Evolutionary conservation across 202 grass and related monocot genomes (phyloP), one percentile per base, ranked within the genome.

Genomic region (Alloteropsis angusta): DNA sequence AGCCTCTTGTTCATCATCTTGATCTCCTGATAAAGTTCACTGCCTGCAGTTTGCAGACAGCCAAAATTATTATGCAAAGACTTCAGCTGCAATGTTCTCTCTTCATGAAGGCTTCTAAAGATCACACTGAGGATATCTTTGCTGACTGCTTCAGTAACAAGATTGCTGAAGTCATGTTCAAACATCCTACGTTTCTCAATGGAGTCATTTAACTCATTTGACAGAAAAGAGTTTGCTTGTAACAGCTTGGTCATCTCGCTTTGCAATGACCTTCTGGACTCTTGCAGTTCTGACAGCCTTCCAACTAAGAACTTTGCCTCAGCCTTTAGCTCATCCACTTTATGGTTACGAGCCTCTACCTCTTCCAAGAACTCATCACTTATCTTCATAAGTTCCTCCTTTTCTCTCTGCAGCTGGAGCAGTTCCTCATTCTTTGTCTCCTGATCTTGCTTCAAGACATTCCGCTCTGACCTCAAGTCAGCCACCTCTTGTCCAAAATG

Each of bases 401-500:
- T 94, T 49, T 91, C 86, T 77, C 49, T 79, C 66, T 87, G 80
- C 44, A 94, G 74, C 58, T 59, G 56, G 55, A 80, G 60, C 46
- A 93, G 42, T 62, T 88, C 82, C 64, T 91, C 80, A 1, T 52
- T 79, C 75, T 90, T 93, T 42, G 41, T 52, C 39, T 75, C 60
- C 52, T 77, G 87, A 63, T 93, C 88, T 89, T 81, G 57, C 54
- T 87, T 90, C 67, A 96, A 77, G 52, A 38, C 48, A 37, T 88
- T 86, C 58, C 87, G 65, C 75, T 99, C 96, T 36, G 87, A 79
- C 81, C 86, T 87, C 69, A 96, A 71, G 23, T 91, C 96, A 25
- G 85, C 71, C 17, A 96, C 84, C 82, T 96, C 88, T 68, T 85
- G 83, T 54, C 90, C 79, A 45, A 96, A 93, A 81, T 99, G 96